Evolutionary conservation across 305 asterid genomes (phyloP).

Genomic region (Plantago rigida): DNA sequence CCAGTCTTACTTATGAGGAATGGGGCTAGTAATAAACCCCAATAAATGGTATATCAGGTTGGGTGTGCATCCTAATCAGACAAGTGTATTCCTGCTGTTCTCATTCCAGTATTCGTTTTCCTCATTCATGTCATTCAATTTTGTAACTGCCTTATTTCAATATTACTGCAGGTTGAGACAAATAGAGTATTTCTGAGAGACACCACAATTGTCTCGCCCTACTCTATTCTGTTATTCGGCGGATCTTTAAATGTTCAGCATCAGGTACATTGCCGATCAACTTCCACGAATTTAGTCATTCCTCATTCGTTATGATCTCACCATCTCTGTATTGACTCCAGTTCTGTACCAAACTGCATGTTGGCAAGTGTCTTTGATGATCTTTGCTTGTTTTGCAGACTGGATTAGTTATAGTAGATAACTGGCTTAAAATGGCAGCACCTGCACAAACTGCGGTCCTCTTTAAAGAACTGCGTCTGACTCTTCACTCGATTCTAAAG

Average conservation of each 20-base stretch:
- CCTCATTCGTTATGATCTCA: not conserved
- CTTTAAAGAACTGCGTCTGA: conserved; percentile 73
- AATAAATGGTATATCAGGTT: not conserved
- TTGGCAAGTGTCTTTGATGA: conserved; percentile 7
- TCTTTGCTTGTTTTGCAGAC: conserved; percentile 43
- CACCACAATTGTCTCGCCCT: conserved; percentile 78
- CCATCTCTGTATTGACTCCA: not conserved
- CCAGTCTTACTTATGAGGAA: no score
- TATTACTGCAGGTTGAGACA: conserved; percentile 74
- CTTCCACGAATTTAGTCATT: conserved; percentile 9
- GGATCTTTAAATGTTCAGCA: conserved; percentile 83
- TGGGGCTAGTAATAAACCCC: no score
- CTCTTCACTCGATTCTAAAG: conserved; percentile 72
- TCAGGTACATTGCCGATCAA: conserved; percentile 46
- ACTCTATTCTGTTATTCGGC: conserved; percentile 83
- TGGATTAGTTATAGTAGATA: conserved; percentile 63
- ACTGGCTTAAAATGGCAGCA: conserved; percentile 81
- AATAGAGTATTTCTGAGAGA: conserved; percentile 76
- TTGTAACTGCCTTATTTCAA: conserved; percentile 8
- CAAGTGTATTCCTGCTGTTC: not conserved
- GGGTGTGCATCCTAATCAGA: not conserved
- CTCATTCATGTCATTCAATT: conserved; percentile 8
- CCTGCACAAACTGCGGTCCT: conserved; percentile 95
- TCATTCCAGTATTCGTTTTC: conserved; percentile 1
- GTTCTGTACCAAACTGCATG: conserved; percentile 7